A percentile compares a stretch with the other conserved stretches of the same genome.
Evolutionary conservation across 1,284 basidiomycete species (phyloP).

Genomic region (Leccinum fallax): DNA sequence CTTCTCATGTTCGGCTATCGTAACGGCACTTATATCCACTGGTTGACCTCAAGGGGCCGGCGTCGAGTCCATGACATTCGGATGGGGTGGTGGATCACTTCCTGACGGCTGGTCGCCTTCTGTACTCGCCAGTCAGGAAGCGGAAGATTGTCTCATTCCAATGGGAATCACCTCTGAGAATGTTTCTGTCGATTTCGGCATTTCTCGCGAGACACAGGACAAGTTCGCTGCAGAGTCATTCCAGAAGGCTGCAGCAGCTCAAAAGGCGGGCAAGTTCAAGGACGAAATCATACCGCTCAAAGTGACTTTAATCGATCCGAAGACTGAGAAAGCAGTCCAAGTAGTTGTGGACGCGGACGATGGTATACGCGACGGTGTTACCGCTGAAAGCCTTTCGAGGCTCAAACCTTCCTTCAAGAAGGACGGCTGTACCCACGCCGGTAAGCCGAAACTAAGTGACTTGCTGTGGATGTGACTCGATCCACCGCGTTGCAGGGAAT

Average conservation of each 20-base stretch:
- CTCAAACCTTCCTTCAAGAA: slow-evolving; percentile 93
- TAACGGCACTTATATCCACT: slow-evolving; percentile 3
- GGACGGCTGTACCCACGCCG: slow-evolving; percentile 91
- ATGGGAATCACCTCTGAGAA: slow-evolving; percentile 99
- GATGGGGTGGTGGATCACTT: slow-evolving; percentile 74
- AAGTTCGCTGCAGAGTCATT: slow-evolving; percentile 86
- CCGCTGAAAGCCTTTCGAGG: slow-evolving; percentile 83
- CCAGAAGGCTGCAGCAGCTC: slow-evolving; percentile 85
- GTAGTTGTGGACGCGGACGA: slow-evolving; percentile 88
- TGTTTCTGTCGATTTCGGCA: slow-evolving; percentile 78
- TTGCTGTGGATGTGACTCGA: slow-evolving; percentile 3
- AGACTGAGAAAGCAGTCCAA: slow-evolving; percentile 80
- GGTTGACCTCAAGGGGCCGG: slow-evolving; percentile 68
- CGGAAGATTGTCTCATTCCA: slow-evolving; percentile 91
- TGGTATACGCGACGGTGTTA: slow-evolving; percentile 91
- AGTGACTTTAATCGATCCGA: slow-evolving; percentile 78
- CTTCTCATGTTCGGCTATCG: slow-evolving; percentile 11
- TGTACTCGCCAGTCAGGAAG: slow-evolving; percentile 77
- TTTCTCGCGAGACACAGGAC: slow-evolving; percentile 81
- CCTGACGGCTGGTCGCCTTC: slow-evolving; percentile 80
- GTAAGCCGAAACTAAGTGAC: slow-evolving; percentile 36
- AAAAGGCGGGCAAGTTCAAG: slow-evolving; percentile 90
- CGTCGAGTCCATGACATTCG: slow-evolving; percentile 94
- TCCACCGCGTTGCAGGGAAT: slow-evolving; percentile 54
- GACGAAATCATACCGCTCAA: slow-evolving; percentile 89